Conservation (phyloP, 129 eudicot genomes). For the Escallonia rubra region DNA sequence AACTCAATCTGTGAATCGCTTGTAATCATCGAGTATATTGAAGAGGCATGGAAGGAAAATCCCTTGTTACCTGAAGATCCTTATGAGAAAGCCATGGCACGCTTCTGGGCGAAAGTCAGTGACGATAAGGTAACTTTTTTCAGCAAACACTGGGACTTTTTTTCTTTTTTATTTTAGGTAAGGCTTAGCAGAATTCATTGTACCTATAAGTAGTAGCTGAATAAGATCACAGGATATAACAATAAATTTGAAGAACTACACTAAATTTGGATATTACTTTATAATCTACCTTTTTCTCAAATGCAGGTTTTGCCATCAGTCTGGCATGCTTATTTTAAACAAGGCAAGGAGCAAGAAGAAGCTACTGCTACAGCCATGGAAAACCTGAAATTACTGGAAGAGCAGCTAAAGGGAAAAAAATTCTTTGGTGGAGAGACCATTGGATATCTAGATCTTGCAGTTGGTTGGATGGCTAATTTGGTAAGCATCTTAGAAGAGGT, state of each 20-base stretch:
- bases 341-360: slow-evolving; percentile 37
- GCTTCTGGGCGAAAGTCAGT: slow-evolving; percentile 57
- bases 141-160: not conserved
- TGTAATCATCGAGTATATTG: slow-evolving; percentile 41
- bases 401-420: slow-evolving; percentile 38
- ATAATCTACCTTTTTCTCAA: not conserved
- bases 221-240: not conserved
- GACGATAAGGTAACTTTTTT: slow-evolving; percentile 47
- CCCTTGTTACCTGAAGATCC: slow-evolving; percentile 54
- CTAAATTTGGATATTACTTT: not conserved
- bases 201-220: not conserved
- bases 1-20: slow-evolving; percentile 48
- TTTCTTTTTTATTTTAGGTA: too few relatives aligned
- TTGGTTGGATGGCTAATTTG: slow-evolving; percentile 34
- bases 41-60: slow-evolving; percentile 43
- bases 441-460: slow-evolving; percentile 39
- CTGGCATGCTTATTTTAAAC: slow-evolving; percentile 14
- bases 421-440: slow-evolving; percentile 47
- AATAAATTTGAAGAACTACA: too few relatives aligned
- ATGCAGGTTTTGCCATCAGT: slow-evolving; percentile 34
- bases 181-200: too few relatives aligned
- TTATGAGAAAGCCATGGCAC: slow-evolving; percentile 47
- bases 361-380: slow-evolving; percentile 15
- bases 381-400: slow-evolving; percentile 34
- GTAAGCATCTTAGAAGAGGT: slow-evolving; percentile 26